phyloP scores from a whole-genome alignment of 345 rosid species.

The Rhizophora mangle region DNA sequence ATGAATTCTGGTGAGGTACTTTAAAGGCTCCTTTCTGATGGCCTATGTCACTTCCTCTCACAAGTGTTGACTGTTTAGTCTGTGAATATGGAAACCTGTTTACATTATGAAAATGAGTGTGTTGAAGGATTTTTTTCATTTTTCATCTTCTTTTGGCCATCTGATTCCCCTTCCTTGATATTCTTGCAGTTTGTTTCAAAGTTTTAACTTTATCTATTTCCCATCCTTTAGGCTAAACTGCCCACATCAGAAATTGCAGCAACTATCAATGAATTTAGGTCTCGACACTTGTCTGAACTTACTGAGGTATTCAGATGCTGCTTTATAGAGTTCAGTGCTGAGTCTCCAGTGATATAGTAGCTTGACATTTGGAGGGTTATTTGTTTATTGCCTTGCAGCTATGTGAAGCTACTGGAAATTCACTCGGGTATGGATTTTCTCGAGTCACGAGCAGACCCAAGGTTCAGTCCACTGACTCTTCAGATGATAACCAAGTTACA shows the following conservation, averaged over 20 bases:
- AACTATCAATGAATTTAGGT: constrained; percentile 86
- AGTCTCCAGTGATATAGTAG: not conserved
- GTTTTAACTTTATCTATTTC: not conserved
- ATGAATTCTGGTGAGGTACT: not conserved
- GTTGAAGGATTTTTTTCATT: too few species aligned
- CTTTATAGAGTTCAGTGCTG: not conserved
- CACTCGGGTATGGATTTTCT: constrained; percentile 92
- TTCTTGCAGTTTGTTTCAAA: not conserved
- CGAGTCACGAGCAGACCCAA: constrained; percentile 60
- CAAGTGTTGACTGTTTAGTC: too few species aligned
- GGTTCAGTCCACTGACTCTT: constrained; percentile 47
- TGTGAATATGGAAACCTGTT: not conserved
- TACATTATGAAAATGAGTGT: too few species aligned
- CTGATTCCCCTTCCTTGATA: not conserved
- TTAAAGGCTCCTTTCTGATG: not conserved
- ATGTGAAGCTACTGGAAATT: constrained; percentile 81
- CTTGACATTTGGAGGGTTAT: not conserved
- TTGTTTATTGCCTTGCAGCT: constrained; percentile 45
- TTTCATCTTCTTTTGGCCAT: not conserved
- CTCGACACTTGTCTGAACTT: constrained; percentile 91
- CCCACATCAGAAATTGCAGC: constrained; percentile 86
- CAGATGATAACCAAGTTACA: constrained; percentile 60
- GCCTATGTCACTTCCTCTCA: too few species aligned
- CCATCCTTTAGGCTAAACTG: constrained; percentile 61
- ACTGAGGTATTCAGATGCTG: constrained; percentile 54